Percentiles rank a stretch among this genome's conserved stretches.
These are phyloP conservation scores for Candida suzukii DNA, from an alignment of 805 yeast genomes.

Conservation along the genomic window DNA sequence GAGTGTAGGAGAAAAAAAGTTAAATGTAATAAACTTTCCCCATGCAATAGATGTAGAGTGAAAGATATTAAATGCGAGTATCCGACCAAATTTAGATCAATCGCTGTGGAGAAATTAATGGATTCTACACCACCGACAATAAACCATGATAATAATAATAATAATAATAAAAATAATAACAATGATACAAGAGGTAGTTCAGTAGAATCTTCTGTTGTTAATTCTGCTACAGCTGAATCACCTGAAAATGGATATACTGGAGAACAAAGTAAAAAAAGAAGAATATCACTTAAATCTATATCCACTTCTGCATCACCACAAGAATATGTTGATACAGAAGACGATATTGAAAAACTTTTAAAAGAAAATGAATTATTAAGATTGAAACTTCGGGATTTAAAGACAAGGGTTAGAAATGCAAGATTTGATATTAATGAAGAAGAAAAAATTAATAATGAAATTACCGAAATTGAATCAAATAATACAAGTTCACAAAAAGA, in stretches of 20 bases:
- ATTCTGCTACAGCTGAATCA: no score
- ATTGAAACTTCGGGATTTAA: slow-evolving; percentile 19
- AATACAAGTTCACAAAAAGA: not conserved
- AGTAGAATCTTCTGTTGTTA: no score
- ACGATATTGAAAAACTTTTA: not conserved
- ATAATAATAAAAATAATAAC: no score
- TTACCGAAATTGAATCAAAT: not conserved
- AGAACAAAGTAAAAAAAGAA: not conserved
- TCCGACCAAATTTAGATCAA: slow-evolving; percentile 41
- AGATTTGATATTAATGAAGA: slow-evolving; percentile 8
- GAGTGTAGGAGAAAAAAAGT: slow-evolving; percentile 29
- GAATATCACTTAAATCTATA: not conserved
- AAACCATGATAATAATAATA: not conserved
- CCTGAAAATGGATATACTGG: not conserved
- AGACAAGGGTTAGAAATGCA: slow-evolving; percentile 14
- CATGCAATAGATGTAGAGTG: slow-evolving; percentile 38
- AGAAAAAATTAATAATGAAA: slow-evolving; percentile 1
- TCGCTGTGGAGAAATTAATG: slow-evolving; percentile 22
- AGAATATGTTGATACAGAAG: not conserved
- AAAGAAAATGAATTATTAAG: slow-evolving; percentile 24
- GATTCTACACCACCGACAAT: no score
- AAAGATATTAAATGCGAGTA: slow-evolving; percentile 34
- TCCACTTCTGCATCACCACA: not conserved
- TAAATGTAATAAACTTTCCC: slow-evolving; percentile 29
- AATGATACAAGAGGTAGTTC: no score